Conservation (phyloP, 768 basidiomycete genomes). For the Russula ochroleuca region DNA sequence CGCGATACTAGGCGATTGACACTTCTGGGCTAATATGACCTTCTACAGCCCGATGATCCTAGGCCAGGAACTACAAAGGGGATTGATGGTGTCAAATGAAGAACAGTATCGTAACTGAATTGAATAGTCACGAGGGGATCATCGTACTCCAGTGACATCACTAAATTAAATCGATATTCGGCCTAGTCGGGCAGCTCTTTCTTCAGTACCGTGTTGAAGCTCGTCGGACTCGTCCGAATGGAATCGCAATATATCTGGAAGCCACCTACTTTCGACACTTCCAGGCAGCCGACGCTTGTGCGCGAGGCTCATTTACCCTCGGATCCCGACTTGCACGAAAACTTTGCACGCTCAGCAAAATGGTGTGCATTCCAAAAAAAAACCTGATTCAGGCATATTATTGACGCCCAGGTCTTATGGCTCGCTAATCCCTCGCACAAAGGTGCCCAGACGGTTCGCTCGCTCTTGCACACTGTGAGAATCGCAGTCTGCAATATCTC, state of each 20-base stretch:
- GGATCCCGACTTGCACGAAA: conserved; percentile 18
- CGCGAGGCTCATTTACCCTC: conserved; percentile 5
- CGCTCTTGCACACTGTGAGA: conserved; percentile 66
- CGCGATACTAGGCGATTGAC: neutral
- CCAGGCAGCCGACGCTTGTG: conserved; percentile 12
- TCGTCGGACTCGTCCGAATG: neutral
- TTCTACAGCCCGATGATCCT: neutral
- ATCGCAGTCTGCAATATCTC: conserved; percentile 57
- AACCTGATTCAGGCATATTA: neutral
- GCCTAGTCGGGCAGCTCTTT: neutral
- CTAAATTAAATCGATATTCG: neutral
- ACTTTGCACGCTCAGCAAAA: conserved; percentile 28
- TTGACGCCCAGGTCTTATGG: conserved; percentile 2
- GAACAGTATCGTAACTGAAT: neutral
- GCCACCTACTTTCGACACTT: conserved; percentile 22
- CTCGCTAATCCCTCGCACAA: neutral
- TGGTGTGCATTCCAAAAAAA: conserved; percentile 16
- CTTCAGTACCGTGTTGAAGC: neutral
- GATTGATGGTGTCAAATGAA: conserved; percentile 4
- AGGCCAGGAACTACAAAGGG: neutral
- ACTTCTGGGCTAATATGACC: neutral
- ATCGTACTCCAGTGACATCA: too few relatives aligned
- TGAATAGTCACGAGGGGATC: too few relatives aligned
- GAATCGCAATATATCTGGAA: conserved; percentile 18
- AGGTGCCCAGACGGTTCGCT: conserved; percentile 77